A percentile compares a stretch with the other conserved stretches of the same genome.
These are phyloP conservation scores for Dissophora globulifera DNA, from an alignment of 192 early-diverging fungal genomes.

Conservation along the genomic window DNA sequence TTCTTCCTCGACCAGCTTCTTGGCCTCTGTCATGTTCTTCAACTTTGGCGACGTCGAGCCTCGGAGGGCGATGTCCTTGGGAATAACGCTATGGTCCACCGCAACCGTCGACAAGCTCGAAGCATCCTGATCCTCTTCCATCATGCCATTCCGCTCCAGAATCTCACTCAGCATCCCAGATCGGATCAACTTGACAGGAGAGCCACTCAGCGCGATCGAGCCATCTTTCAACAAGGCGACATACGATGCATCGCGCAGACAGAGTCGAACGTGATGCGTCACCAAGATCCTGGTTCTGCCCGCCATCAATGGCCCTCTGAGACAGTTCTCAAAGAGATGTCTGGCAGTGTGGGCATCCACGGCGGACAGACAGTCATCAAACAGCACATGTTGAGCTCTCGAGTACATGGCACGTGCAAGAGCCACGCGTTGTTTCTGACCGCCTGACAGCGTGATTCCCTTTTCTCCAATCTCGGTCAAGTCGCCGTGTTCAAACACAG, in stretches of 20 bases:
- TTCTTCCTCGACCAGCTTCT: constrained; percentile 60
- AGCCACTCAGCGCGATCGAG: constrained; percentile 32
- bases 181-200: constrained; percentile 51
- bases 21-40: constrained; percentile 35
- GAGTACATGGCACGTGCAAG: constrained; percentile 90
- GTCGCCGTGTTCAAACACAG: constrained; percentile 65
- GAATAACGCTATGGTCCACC: constrained; percentile 23
- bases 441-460: constrained; percentile 87
- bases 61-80: constrained; percentile 22
- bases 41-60: constrained; percentile 10
- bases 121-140: constrained; percentile 52
- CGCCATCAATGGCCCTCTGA: constrained; percentile 76
- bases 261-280: constrained; percentile 80
- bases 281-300: constrained; percentile 89
- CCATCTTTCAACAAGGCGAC: constrained; percentile 67
- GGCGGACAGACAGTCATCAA: constrained; percentile 91
- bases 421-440: constrained; percentile 89
- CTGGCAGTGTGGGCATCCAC: constrained; percentile 85
- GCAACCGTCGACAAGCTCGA: constrained; percentile 28
- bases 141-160: constrained; percentile 46
- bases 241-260: constrained; percentile 63
- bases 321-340: constrained; percentile 80
- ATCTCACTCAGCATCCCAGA: constrained; percentile 50
- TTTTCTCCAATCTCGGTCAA: constrained; percentile 82
- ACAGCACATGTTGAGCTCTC: constrained; percentile 70